Conservation (phyloP, 2,329 filamentous ascomycete genomes). For the Ophiobolus disseminans region DNA sequence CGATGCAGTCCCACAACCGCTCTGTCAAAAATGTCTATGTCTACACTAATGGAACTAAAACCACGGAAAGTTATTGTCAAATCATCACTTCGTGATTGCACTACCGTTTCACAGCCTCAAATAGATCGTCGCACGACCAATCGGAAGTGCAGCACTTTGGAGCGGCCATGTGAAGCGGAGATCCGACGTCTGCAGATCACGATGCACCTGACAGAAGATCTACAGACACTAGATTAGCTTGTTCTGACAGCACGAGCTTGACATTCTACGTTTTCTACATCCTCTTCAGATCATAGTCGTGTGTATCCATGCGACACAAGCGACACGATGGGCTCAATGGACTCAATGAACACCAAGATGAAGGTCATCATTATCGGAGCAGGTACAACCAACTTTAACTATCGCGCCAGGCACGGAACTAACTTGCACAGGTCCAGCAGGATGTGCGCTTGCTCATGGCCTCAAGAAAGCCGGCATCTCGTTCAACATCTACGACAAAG, state of each 20-base stretch:
- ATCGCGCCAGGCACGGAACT: not conserved
- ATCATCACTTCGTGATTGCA: too few relatives aligned
- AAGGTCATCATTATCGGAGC: slow-evolving; percentile 36
- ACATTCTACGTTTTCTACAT: too few relatives aligned
- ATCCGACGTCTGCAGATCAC: slow-evolving; percentile 22
- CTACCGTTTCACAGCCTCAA: too few relatives aligned
- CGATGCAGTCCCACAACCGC: too few relatives aligned
- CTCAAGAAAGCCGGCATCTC: slow-evolving; percentile 47
- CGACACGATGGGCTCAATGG: not conserved
- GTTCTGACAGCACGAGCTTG: too few relatives aligned
- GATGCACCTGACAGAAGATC: slow-evolving; percentile 6
- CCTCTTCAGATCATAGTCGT: too few relatives aligned
- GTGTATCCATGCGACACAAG: too few relatives aligned
- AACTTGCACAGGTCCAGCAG: slow-evolving; percentile 46
- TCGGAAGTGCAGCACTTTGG: slow-evolving; percentile 2
- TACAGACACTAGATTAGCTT: slow-evolving; percentile 8
- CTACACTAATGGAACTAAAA: too few relatives aligned
- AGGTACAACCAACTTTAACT: slow-evolving; percentile 14
- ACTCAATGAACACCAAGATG: slow-evolving; percentile 14
- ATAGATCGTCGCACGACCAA: not conserved
- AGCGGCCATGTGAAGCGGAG: slow-evolving; percentile 22
- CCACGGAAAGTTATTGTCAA: too few relatives aligned
- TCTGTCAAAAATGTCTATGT: too few relatives aligned
- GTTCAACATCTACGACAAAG: slow-evolving; percentile 39
- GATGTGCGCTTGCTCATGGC: slow-evolving; percentile 52